Evolutionary conservation across 2,329 filamentous ascomycete genomes (phyloP).

Genomic region (Penicillium sp.): DNA sequence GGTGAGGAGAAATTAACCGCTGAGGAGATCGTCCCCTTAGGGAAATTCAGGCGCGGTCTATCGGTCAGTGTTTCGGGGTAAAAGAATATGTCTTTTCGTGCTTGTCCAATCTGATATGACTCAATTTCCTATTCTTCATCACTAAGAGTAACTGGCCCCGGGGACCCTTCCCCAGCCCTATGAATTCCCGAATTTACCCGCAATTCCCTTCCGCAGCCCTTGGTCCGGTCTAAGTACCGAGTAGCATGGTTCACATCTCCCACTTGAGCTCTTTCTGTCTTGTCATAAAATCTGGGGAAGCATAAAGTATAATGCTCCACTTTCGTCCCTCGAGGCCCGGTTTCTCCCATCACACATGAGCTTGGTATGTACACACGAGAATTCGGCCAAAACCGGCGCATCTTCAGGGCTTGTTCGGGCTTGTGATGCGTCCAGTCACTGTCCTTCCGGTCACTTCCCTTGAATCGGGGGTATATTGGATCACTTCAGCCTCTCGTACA

Average conservation of each 20-base stretch:
- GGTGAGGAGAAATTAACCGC: slow-evolving; percentile 28
- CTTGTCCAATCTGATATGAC: background rate
- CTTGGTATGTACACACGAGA: background rate
- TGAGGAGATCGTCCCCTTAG: slow-evolving; percentile 9
- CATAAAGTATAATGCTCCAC: slow-evolving; percentile 4
- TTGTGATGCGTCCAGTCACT: background rate
- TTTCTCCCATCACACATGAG: background rate
- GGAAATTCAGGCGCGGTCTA: background rate
- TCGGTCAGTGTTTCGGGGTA: slow-evolving; percentile 6
- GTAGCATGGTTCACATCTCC: background rate
- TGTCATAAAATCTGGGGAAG: slow-evolving; percentile 7
- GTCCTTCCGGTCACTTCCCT: background rate
- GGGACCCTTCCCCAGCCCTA: background rate
- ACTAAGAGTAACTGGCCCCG: background rate
- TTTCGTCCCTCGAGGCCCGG: background rate
- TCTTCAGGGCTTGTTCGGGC: background rate
- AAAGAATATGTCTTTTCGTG: background rate
- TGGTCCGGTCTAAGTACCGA: background rate
- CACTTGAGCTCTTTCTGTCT: background rate
- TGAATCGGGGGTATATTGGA: background rate
- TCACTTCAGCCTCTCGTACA: background rate
- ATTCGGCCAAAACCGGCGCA: background rate
- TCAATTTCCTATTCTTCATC: background rate
- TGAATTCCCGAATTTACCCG: slow-evolving; percentile 7
- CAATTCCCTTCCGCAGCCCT: background rate